Conservation (phyloP, 78 protist genomes). For the Ministeria vibrans region DNA sequence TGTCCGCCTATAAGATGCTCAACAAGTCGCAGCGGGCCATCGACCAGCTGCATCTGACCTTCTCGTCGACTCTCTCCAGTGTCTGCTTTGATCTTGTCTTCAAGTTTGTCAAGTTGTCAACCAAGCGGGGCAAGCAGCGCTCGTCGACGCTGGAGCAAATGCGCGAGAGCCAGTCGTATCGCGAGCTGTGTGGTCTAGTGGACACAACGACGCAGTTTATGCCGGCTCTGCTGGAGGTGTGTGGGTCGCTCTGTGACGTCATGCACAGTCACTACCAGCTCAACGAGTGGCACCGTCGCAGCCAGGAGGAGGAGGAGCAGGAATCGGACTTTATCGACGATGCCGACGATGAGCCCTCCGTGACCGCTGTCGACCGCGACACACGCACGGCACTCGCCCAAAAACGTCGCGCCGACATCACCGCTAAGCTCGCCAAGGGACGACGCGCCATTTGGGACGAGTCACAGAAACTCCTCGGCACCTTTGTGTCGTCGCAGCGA, state of each 20-base stretch:
- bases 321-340: too few relatives aligned
- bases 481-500: neutral
- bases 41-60: neutral
- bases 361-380: neutral
- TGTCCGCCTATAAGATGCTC: neutral
- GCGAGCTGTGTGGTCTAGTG: neutral
- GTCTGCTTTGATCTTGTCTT: neutral
- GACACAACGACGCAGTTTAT: neutral
- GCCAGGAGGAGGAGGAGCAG: neutral
- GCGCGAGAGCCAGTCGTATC: too few relatives aligned
- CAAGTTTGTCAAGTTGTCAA: neutral
- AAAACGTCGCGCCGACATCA: neutral
- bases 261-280: neutral
- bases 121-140: too few relatives aligned
- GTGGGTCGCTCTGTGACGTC: neutral
- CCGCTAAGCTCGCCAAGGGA: neutral
- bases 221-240: neutral
- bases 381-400: neutral
- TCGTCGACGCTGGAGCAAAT: too few relatives aligned
- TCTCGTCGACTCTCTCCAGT: neutral
- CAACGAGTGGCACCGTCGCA: neutral
- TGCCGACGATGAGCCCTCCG: neutral
- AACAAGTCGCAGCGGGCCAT: neutral
- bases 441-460: slow-evolving; percentile 3
- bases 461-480: too few relatives aligned